Base-by-base conservation (phyloP, 768 basidiomycete genomes). In the Trametes coccinea region DNA sequence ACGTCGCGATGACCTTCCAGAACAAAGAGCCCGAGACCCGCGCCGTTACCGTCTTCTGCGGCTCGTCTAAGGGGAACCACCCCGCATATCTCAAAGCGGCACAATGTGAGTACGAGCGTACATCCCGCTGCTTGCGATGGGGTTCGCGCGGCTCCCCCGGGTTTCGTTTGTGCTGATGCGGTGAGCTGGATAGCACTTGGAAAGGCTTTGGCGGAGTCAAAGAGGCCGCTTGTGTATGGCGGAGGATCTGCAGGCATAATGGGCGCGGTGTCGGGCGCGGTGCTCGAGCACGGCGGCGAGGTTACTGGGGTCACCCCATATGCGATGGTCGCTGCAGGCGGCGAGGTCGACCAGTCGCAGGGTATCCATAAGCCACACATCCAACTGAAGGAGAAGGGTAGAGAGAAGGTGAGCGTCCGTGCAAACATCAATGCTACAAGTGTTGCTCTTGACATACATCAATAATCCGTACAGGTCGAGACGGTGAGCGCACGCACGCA, bases 231-330 rank as follows among this genome's bases (percentile, higher is more conserved):
- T 13, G 82, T 98, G 2, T 98, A 97, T 70, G 95, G 95, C 2
- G 95, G 95, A 6, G 95, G 93, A 0, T 79, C 80, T 17, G 79
- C 80, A 45, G 95, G 95, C 1, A 80, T 96, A 63, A 97, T 97
- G 95, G 95, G 95, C 63, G 73, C 83, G 48, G 86, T 95, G 8
- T 90, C 92, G 0, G 75, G 78, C 11, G 76, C 89, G 0, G 88
- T 82, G 0, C 76, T 90, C 7, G 79, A 87, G 60, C 75, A 77
- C 3, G 89, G 89, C 8, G 92, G 93, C 1, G 76, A 80, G 44
- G 90, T 90, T 29, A 89, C 84, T 4, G 94, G 94, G 3, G 77
- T 98, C 46, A 77, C 92, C 30, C 95, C 94, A 0, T 80, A 78
- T 41, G 92, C 93, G 0, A 91, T 97, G 79, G 74, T 84, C 34